These are phyloP conservation scores for Agroathelia rolfsii DNA, from an alignment of 1,284 basidiomycete genomes.

Conservation along the genomic window DNA sequence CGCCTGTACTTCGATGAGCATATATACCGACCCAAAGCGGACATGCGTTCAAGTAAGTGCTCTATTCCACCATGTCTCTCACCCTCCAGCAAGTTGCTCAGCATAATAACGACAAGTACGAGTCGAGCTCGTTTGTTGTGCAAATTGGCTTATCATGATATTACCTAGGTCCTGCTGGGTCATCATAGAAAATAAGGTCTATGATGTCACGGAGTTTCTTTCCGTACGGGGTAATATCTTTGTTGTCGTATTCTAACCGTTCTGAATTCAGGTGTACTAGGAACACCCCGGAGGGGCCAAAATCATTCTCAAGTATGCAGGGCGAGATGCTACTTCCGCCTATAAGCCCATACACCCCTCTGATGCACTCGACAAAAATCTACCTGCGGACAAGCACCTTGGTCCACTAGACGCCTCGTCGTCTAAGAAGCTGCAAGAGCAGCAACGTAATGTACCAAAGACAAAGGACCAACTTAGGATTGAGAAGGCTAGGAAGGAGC, in stretches of 20 bases:
- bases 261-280: slow-evolving; percentile 24
- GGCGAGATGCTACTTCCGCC: slow-evolving; percentile 64
- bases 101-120: slow-evolving; percentile 44
- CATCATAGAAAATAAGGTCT: slow-evolving; percentile 68
- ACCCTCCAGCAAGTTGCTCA: slow-evolving; percentile 35
- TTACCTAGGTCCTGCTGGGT: slow-evolving; percentile 75
- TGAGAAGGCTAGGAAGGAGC: slow-evolving; percentile 47
- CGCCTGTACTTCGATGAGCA: too few relatives aligned
- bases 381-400: slow-evolving; percentile 59
- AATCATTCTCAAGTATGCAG: slow-evolving; percentile 73
- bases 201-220: slow-evolving; percentile 82
- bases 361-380: slow-evolving; percentile 58
- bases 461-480: slow-evolving; percentile 67
- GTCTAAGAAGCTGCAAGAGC: slow-evolving; percentile 29
- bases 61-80: slow-evolving; percentile 23
- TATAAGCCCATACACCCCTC: slow-evolving; percentile 71
- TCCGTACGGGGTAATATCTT: slow-evolving; percentile 29
- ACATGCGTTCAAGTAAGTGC: slow-evolving; percentile 17
- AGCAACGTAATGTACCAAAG: slow-evolving; percentile 33
- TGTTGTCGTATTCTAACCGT: slow-evolving; percentile 1
- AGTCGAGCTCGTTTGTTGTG: slow-evolving; percentile 3
- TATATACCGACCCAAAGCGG: background rate
- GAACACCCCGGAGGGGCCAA: slow-evolving; percentile 76
- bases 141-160: slow-evolving; percentile 5
- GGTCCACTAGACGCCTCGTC: slow-evolving; percentile 56